These are phyloP conservation scores for Leishmania tropica DNA, from an alignment of 208 protist genomes.

Conservation along the genomic window DNA sequence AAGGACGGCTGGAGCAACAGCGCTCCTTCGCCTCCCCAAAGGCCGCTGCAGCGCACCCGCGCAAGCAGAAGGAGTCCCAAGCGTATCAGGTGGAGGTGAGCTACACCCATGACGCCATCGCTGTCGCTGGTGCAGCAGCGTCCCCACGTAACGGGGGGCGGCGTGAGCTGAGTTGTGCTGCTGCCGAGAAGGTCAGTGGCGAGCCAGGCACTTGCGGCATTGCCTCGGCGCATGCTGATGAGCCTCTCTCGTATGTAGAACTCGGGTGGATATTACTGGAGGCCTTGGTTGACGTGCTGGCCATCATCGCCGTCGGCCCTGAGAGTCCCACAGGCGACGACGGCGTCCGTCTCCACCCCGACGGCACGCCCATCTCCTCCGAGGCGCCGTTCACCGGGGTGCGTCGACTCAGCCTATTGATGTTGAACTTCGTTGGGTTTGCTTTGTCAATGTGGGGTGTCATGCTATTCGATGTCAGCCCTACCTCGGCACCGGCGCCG, in stretches of 20 bases:
- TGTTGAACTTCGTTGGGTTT: constrained; percentile 25
- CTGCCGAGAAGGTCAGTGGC: constrained; percentile 3
- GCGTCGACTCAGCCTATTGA: constrained; percentile 17
- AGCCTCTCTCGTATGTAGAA: constrained; percentile 16
- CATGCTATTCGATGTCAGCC: constrained; percentile 17
- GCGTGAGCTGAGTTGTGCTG: constrained; percentile 8
- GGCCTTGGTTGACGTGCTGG: constrained; percentile 26
- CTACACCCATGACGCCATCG: constrained; percentile 14
- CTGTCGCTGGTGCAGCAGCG: constrained; percentile 5
- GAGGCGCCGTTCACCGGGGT: constrained; percentile 22
- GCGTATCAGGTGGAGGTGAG: constrained; percentile 13
- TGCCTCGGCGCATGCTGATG: background rate
- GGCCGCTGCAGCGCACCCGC: constrained; percentile 7
- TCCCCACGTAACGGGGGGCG: background rate
- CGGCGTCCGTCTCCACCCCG: constrained; percentile 10
- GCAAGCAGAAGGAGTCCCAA: constrained; percentile 1
- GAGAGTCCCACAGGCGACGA: background rate
- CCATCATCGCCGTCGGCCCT: constrained; percentile 13
- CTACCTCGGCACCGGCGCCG: background rate
- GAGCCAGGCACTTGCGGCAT: constrained; percentile 7
- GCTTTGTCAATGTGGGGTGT: constrained; percentile 30
- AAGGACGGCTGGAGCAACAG: constrained; percentile 9
- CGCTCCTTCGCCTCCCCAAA: background rate
- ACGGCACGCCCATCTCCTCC: constrained; percentile 10
- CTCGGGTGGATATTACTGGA: constrained; percentile 27